Evolutionary conservation across 352 stramenopile genomes (phyloP), one percentile per base, ranked within the genome.

Genomic region (Globisporangium polare): DNA sequence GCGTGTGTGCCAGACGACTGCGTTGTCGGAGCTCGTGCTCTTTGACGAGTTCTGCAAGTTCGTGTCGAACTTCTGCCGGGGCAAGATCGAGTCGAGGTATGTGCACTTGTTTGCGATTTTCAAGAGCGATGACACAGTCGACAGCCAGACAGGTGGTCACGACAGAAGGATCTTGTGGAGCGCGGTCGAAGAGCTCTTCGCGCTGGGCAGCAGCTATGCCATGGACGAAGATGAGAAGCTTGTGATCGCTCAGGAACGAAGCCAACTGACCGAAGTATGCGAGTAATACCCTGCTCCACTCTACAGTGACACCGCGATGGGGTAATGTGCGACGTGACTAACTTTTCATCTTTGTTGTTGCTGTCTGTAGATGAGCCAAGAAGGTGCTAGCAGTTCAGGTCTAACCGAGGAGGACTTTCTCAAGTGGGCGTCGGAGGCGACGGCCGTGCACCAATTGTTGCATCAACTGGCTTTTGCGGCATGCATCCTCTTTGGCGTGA

Each of bases 41-140:
- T 93, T 95, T 69, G 80, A 92, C 39, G 81, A 92, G 55, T 93
- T 95, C 45, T 95, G 86, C 62, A 68, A 81, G 37, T 85, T 95
- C 37, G 59, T 94, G 18, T 92, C 86, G 9, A 66, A 90, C 33
- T 90, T 86, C 49, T 92, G 79, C 51, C 73, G 84, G n/a, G 83
- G 78, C 10, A 77, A 71, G 8, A 63, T 22, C 8, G 64, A 83
- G 3, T 56, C 73, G 15, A 82, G 63, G 53, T 85, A 63, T 54
- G 57, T 20, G 49, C 69, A 80, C 56, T 35, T 95, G 2, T 92
- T 93, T 60, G 60, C 71, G 17, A 73, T 95, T 42, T 90, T 83
- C 57, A 75, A 74, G 58, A 66, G 78, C n/a, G 35, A 42, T 17
- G 22, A 33, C 12, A 47, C 33, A 15, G 39, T 9, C 22, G 54